Conservation (phyloP, 2,329 filamentous ascomycete species). For the Rhynchosporium agropyri region DNA sequence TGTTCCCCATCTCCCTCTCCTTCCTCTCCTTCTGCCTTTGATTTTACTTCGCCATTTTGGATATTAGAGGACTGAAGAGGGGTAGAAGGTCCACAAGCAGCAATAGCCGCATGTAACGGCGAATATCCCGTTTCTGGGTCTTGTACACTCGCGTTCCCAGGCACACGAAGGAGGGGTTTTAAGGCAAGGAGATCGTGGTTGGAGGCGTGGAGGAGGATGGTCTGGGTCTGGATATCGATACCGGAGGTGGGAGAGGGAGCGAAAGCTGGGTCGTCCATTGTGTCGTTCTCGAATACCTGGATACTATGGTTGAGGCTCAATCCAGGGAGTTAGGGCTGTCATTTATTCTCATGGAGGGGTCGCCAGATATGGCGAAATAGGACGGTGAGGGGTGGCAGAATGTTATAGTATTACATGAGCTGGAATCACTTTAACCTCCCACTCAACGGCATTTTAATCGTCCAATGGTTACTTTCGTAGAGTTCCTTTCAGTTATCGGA, state of each 20-base stretch:
- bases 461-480: too few species aligned
- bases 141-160: slow-evolving; percentile 69
- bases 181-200: slow-evolving; percentile 53
- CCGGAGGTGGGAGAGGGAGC: slow-evolving; percentile 27
- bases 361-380: not conserved
- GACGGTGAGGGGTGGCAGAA: slow-evolving; percentile 10
- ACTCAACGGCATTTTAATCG: too few species aligned
- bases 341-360: slow-evolving; percentile 12
- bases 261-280: slow-evolving; percentile 41
- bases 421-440: too few species aligned
- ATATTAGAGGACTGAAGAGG: not conserved
- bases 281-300: not conserved
- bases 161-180: slow-evolving; percentile 40
- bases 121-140: slow-evolving; percentile 85
- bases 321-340: too few species aligned
- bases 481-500: too few species aligned
- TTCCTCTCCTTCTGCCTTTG: slow-evolving; percentile 39
- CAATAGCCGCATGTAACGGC: slow-evolving; percentile 86
- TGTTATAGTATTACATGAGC: not conserved
- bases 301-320: not conserved
- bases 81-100: slow-evolving; percentile 59
- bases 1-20: slow-evolving; percentile 43
- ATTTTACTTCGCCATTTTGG: not conserved
- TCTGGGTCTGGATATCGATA: slow-evolving; percentile 48
- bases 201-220: slow-evolving; percentile 66